Conservation (phyloP, 75 land plant genomes). For the Gnetum montanum region DNA sequence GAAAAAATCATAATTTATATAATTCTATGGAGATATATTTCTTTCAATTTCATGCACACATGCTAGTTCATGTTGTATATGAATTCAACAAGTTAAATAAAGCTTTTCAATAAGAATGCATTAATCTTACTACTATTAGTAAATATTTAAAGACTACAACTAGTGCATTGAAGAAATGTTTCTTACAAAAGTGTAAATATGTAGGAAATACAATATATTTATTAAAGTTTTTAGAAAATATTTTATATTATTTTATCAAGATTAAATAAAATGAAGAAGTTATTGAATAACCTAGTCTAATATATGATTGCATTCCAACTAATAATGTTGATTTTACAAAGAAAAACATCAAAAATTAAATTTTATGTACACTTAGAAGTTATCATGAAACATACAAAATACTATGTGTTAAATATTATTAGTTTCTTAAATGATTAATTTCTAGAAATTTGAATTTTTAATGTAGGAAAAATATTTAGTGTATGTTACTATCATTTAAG, state of each 20-base stretch:
- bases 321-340: not conserved
- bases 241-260: not conserved
- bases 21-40: not conserved
- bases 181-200: not conserved
- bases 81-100: slow-evolving; percentile 1
- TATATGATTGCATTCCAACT: not conserved
- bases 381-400: not conserved
- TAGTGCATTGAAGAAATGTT: not conserved
- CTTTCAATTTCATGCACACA: not conserved
- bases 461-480: not conserved
- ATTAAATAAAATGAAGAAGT: not conserved
- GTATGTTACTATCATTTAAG: not conserved
- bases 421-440: not conserved
- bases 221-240: not conserved
- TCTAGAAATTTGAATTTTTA: not conserved
- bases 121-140: not conserved
- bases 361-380: not conserved
- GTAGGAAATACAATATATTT: not conserved
- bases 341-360: not conserved
- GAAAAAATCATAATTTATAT: not conserved
- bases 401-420: not conserved
- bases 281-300: not conserved
- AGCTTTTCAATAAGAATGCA: not conserved
- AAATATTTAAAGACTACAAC: not conserved
- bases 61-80: not conserved